These are phyloP conservation scores for Stellera chamaejasme DNA, from an alignment of 345 rosid genomes.

Conservation along the genomic window DNA sequence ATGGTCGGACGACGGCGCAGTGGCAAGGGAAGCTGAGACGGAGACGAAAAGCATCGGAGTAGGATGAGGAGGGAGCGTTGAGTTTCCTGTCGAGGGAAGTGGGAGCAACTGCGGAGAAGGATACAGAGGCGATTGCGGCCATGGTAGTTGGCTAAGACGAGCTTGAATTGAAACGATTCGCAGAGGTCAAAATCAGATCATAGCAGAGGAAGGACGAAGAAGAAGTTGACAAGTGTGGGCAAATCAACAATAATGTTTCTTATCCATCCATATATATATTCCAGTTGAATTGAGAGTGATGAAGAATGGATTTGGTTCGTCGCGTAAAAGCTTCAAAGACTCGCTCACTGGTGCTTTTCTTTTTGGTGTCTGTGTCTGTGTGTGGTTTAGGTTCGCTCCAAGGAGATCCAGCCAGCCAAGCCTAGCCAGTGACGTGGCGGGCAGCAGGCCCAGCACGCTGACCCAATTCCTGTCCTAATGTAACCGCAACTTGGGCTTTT, in stretches of 20 bases:
- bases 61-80: conserved; percentile 25
- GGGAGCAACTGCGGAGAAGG: conserved; percentile 58
- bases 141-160: conserved; percentile 13
- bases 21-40: conserved; percentile 29
- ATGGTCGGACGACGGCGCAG: conserved; percentile 23
- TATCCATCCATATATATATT: too few relatives aligned
- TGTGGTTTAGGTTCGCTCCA: conserved; percentile 14
- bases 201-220: conserved; percentile 10
- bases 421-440: not conserved
- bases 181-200: conserved; percentile 7
- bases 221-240: conserved; percentile 32
- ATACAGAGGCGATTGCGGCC: conserved; percentile 67
- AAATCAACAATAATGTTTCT: conserved; percentile 6
- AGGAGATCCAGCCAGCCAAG: not conserved
- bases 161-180: not conserved
- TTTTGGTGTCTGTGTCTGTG: conserved; percentile 5
- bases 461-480: too few relatives aligned
- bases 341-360: not conserved
- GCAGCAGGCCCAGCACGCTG: not conserved
- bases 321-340: not conserved
- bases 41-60: conserved; percentile 31
- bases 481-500: not conserved
- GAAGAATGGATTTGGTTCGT: conserved; percentile 25
- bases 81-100: conserved; percentile 27
- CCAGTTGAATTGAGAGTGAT: conserved; percentile 10